Conservation (phyloP, 1,284 basidiomycete species). For the Violaceomyces palustris region DNA sequence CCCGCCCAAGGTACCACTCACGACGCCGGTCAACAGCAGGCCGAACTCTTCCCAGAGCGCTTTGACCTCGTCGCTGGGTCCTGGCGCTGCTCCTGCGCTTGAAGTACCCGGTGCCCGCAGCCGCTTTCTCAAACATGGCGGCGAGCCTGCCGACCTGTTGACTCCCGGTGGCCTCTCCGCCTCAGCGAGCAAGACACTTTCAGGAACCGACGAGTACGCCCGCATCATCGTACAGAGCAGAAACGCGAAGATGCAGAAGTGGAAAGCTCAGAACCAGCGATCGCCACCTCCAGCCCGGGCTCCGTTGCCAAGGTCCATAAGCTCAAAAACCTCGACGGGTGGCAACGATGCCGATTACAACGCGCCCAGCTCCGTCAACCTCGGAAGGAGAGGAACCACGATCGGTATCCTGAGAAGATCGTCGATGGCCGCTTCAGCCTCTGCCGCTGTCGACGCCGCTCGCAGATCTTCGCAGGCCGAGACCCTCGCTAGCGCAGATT, state of each 20-base stretch:
- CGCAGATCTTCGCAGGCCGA: conserved; percentile 21
- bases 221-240: conserved; percentile 59
- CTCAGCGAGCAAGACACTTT: conserved; percentile 5
- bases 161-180: conserved; percentile 11
- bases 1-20: too few species aligned
- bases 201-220: conserved; percentile 57
- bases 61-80: too few species aligned
- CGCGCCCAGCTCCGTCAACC: too few species aligned
- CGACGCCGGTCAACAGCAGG: not conserved
- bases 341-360: too few species aligned
- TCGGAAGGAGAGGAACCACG: conserved; percentile 28
- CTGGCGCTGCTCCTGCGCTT: conserved; percentile 17
- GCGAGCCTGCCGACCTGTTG: conserved; percentile 12
- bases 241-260: conserved; percentile 59
- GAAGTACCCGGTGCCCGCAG: conserved; percentile 10
- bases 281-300: not conserved
- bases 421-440: conserved; percentile 3
- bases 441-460: conserved; percentile 11
- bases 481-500: conserved; percentile 29
- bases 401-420: conserved; percentile 17
- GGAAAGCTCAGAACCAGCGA: conserved; percentile 46
- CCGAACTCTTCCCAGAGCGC: conserved; percentile 1
- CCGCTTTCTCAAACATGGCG: conserved; percentile 3
- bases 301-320: too few species aligned
- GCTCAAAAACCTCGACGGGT: too few species aligned